phyloP scores from a whole-genome alignment of 495 filamentous ascomycete species.

The Hyaloscypha variabilis region DNA sequence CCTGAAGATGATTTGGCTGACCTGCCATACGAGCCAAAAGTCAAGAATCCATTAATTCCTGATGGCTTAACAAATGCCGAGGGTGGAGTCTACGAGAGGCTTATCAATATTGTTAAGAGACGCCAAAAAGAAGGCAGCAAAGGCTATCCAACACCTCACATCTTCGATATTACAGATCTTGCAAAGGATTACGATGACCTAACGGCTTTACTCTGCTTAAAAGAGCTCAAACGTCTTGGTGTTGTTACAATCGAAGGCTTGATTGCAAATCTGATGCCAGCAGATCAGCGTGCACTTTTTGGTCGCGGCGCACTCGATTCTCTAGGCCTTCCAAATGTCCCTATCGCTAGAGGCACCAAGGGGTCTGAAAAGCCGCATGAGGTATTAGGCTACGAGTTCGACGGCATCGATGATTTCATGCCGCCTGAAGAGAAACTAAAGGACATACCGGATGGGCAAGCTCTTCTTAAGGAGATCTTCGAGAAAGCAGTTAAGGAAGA shows the following conservation, averaged over 20 bases:
- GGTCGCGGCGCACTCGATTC: slow-evolving; percentile 30
- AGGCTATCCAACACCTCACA: slow-evolving; percentile 9
- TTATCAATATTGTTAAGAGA: slow-evolving; percentile 10
- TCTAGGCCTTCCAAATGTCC: slow-evolving; percentile 20
- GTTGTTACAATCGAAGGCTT: slow-evolving; percentile 25
- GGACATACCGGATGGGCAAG: slow-evolving; percentile 14
- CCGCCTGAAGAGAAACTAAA: background rate
- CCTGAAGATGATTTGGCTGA: slow-evolving; percentile 3
- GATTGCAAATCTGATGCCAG: slow-evolving; percentile 29
- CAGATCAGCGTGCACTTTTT: slow-evolving; percentile 16
- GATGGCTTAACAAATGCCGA: slow-evolving; percentile 19
- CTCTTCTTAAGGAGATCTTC: slow-evolving; percentile 20
- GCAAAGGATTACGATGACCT: slow-evolving; percentile 30
- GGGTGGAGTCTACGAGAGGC: slow-evolving; percentile 18
- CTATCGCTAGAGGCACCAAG: slow-evolving; percentile 22
- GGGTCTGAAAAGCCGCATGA: slow-evolving; percentile 18
- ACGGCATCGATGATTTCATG: slow-evolving; percentile 17
- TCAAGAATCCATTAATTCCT: slow-evolving; percentile 14
- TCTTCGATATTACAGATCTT: slow-evolving; percentile 29
- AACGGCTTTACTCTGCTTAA: slow-evolving; percentile 22
- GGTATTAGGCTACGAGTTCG: slow-evolving; percentile 23
- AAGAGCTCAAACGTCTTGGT: slow-evolving; percentile 28
- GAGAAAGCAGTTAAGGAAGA: slow-evolving; percentile 9
- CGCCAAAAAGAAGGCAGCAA: background rate
- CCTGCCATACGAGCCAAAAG: background rate